These are phyloP conservation scores for Pterulicium gracile DNA, from an alignment of 1,284 basidiomycete species.

Conservation along the genomic window DNA sequence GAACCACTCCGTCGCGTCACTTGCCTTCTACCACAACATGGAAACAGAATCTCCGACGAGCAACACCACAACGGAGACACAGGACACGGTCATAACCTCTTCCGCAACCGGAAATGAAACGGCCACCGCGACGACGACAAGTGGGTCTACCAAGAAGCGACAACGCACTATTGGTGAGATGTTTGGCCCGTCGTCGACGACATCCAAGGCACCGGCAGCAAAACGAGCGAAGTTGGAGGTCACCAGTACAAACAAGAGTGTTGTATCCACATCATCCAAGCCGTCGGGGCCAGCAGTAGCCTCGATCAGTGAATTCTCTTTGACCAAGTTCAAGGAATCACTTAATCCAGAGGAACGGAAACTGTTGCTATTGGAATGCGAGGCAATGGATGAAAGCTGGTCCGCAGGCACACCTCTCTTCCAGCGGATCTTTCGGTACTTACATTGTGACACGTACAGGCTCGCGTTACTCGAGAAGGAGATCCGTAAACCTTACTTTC, in stretches of 20 bases:
- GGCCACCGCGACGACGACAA: background rate
- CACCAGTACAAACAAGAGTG: slow-evolving; percentile 19
- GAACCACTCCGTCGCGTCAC: background rate
- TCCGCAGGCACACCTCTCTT: slow-evolving; percentile 19
- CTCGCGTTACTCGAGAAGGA: slow-evolving; percentile 64
- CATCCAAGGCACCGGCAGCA: slow-evolving; percentile 13
- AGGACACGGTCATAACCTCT: background rate
- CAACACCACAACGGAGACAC: background rate
- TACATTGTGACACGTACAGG: slow-evolving; percentile 27
- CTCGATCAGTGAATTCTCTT: slow-evolving; percentile 60
- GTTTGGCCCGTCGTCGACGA: slow-evolving; percentile 9
- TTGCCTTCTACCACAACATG: background rate
- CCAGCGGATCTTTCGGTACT: background rate
- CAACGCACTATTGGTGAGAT: slow-evolving; percentile 6
- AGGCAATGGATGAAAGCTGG: slow-evolving; percentile 68
- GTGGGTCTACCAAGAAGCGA: slow-evolving; percentile 3
- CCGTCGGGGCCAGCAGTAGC: slow-evolving; percentile 36
- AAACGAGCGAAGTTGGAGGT: slow-evolving; percentile 2
- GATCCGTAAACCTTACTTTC: slow-evolving; percentile 66
- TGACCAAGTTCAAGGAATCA: slow-evolving; percentile 40
- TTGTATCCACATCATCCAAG: too few species aligned
- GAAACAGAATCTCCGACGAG: background rate
- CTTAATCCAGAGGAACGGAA: slow-evolving; percentile 46
- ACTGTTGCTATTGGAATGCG: slow-evolving; percentile 52
- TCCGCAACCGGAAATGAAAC: background rate